Conservation (phyloP, 331 rosid species). For the Cydonia oblonga region DNA sequence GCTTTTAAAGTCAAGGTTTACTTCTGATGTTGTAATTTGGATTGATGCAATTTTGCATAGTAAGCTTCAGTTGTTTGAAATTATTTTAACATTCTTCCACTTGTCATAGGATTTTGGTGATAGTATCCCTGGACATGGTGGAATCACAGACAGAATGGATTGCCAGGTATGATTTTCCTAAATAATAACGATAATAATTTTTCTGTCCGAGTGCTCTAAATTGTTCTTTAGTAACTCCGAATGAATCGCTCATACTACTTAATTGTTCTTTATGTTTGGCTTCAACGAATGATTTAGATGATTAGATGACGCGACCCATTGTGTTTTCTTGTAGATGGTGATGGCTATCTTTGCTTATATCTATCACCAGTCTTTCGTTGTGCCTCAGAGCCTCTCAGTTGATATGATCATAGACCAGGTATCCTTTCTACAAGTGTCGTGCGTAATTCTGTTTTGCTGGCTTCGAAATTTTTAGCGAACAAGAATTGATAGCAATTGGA, state of each 20-base stretch:
- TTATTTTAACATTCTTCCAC: constrained; percentile 3
- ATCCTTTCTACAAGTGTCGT: not conserved
- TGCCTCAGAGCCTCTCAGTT: constrained; percentile 58
- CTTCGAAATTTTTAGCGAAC: not conserved
- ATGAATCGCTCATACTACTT: not conserved
- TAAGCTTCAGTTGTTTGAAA: constrained; percentile 9
- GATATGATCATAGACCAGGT: constrained; percentile 89
- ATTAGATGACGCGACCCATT: not conserved
- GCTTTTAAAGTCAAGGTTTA: constrained; percentile 91
- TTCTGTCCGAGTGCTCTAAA: not conserved
- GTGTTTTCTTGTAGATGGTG: constrained; percentile 62
- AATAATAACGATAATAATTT: not conserved
- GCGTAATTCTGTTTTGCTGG: not conserved
- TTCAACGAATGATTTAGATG: not conserved
- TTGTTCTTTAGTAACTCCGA: not conserved
- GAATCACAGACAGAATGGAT: constrained; percentile 98
- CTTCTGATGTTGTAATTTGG: not conserved
- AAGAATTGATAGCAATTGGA: not conserved
- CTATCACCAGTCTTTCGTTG: constrained; percentile 87
- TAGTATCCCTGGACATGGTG: constrained; percentile 98
- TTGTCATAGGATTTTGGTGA: constrained; percentile 88
- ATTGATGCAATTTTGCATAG: not conserved
- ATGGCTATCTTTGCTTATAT: constrained; percentile 97
- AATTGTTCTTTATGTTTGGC: not conserved
- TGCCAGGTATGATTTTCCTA: constrained; percentile 60